Conservation (phyloP, 345 rosid species). For the Populus pruinosa region DNA sequence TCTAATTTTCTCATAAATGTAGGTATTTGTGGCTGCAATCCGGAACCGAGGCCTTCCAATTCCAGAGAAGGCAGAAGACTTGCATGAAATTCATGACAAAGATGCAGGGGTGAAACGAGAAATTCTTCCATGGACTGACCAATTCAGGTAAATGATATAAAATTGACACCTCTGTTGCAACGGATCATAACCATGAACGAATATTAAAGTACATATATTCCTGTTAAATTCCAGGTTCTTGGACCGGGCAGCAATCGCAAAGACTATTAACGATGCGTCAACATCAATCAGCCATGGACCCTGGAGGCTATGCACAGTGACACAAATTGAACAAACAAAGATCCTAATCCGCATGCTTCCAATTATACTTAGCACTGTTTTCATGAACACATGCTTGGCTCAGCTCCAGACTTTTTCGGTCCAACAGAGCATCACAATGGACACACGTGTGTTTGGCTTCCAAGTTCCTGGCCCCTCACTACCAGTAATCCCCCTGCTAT, state of each 20-base stretch:
- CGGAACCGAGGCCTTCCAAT: conserved; percentile 36
- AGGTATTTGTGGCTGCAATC: conserved; percentile 49
- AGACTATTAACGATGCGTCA: conserved; percentile 13
- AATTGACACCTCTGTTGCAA: not conserved
- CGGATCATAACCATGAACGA: too few species aligned
- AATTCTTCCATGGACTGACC: conserved; percentile 42
- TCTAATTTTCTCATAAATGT: not conserved
- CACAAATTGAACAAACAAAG: conserved; percentile 65
- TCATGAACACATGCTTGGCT: conserved; percentile 69
- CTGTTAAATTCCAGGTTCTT: conserved; percentile 30
- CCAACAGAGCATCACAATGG: conserved; percentile 61
- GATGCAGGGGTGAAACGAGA: conserved; percentile 35
- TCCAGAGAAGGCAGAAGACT: conserved; percentile 40
- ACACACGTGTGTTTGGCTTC: conserved; percentile 41
- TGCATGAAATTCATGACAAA: conserved; percentile 45
- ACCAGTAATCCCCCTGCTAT: conserved; percentile 50
- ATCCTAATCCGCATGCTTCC: conserved; percentile 58
- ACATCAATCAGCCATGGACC: conserved; percentile 25
- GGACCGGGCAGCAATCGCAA: conserved; percentile 49
- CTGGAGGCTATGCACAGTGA: conserved; percentile 55
- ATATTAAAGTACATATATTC: not conserved
- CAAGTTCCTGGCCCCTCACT: conserved; percentile 51
- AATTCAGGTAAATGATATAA: conserved; percentile 41
- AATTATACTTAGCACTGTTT: conserved; percentile 50
- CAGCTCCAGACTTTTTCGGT: conserved; percentile 60